Conservation (phyloP, 306 rosid species). For the Castanea crenata region DNA sequence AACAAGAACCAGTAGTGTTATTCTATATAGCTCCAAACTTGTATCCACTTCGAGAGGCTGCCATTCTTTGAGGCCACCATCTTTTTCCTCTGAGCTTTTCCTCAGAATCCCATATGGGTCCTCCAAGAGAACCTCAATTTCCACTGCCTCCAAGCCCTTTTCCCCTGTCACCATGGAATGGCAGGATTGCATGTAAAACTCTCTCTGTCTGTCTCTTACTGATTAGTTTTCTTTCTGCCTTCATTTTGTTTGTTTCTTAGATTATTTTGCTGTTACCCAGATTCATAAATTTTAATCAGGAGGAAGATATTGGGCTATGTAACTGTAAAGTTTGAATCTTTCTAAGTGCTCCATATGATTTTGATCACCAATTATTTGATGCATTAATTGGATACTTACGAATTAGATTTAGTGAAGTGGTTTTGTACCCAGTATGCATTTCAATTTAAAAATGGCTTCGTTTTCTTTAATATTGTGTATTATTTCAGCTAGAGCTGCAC, state of each 20-base stretch:
- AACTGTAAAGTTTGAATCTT: not conserved
- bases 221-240: not conserved
- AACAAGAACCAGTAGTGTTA: constrained; percentile 15
- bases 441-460: not conserved
- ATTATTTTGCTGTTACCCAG: not conserved
- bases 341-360: not conserved
- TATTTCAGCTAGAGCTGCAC: not conserved
- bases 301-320: not conserved
- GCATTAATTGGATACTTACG: not conserved
- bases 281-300: not conserved
- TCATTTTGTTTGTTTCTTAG: not conserved
- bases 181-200: constrained; percentile 88
- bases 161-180: constrained; percentile 81
- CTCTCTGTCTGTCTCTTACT: not conserved
- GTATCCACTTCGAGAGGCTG: constrained; percentile 32
- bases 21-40: constrained; percentile 17
- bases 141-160: constrained; percentile 37
- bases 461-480: not conserved
- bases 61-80: constrained; percentile 31
- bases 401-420: not conserved
- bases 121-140: constrained; percentile 33
- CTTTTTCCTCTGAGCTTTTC: constrained; percentile 26
- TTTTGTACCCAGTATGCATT: not conserved
- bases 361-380: not conserved
- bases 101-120: constrained; percentile 37